Base-by-base conservation (phyloP, 768 basidiomycete species). In the Fomitopsis pulvina region DNA sequence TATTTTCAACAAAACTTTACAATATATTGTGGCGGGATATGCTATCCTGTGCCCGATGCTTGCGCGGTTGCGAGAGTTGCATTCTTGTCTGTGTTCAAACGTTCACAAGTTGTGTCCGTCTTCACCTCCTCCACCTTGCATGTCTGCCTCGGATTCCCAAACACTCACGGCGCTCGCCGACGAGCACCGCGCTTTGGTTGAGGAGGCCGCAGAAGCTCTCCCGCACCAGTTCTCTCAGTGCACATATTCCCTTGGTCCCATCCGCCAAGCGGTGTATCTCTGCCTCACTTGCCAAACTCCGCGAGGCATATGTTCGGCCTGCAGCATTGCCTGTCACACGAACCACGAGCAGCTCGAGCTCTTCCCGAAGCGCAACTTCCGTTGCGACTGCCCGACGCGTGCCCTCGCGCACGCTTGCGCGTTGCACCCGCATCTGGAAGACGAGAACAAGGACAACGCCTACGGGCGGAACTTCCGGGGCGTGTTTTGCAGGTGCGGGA, bases 311-410 rank as follows among this genome's bases (percentile, higher is more conserved):
- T 92, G 90, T 57, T 79, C 85, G 14, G 85, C 90, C 6, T 93
- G 90, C 67, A 89, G 87, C 25, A 76, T 92, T 45, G 86, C 89
- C 21, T 93, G 90, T 62, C 90, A 93, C 62, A 86, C 86, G 12
- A 74, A 88, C 63, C 88, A 91, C 64, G 85, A 92, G 59, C 90
- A 92, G 62, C 65, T 92, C 45, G 90, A 92, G 64, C 74, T 92
- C 52, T 92, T 92, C 67, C 88, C 89, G 1, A 92, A 92, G 63
- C 78, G 89, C 56, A 68, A 73, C 51, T 91, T 92, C 60, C 80
- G 84, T 28, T 92, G 90, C 60, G 90, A 92, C 65, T 92, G 90
- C 63, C 87, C 90, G 3, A 92, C 90, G 16, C 50, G 66, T 11
- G 71, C 77, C 4, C 66, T 90, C 20, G 58, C 74, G 0, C 83